Percentiles rank a stretch among this genome's conserved stretches.
phyloP scores from a whole-genome alignment of 345 rosid species.

The Chamaenerion angustifolium region DNA sequence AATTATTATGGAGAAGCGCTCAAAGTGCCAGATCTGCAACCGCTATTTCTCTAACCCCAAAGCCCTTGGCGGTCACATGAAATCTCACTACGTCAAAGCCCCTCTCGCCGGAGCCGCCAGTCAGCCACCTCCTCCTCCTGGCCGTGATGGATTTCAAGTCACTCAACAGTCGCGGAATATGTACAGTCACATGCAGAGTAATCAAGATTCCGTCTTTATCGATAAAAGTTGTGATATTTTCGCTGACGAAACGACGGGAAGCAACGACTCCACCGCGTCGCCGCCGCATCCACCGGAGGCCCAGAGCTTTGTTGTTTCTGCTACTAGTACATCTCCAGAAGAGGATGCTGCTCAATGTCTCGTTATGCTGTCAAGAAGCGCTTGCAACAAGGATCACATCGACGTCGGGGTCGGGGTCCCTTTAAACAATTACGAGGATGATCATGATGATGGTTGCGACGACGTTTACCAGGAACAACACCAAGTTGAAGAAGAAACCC shows the following conservation, averaged over 20 bases:
- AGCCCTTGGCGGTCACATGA: slow-evolving; percentile 68
- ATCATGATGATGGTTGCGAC: background rate
- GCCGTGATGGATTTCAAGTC: background rate
- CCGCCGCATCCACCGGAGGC: no score
- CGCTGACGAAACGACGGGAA: background rate
- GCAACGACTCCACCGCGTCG: background rate
- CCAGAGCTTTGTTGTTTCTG: no score
- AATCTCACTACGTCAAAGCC: slow-evolving; percentile 39
- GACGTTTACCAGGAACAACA: background rate
- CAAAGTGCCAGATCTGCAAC: slow-evolving; percentile 44
- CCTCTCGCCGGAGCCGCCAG: slow-evolving; percentile 14
- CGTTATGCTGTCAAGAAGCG: slow-evolving; percentile 29
- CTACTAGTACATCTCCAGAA: background rate
- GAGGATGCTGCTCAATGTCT: slow-evolving; percentile 18
- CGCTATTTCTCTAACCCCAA: slow-evolving; percentile 38
- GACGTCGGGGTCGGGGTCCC: slow-evolving; percentile 1
- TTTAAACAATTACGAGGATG: background rate
- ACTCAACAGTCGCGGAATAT: background rate
- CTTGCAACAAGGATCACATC: slow-evolving; percentile 15
- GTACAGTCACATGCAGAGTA: background rate
- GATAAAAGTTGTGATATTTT: background rate
- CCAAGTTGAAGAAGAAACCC: background rate
- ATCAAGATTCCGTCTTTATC: background rate
- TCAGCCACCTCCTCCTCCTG: background rate
- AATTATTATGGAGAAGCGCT: slow-evolving; percentile 18